Base-by-base conservation (phyloP, 164 flowering plant genomes). In the Piper betle region DNA sequence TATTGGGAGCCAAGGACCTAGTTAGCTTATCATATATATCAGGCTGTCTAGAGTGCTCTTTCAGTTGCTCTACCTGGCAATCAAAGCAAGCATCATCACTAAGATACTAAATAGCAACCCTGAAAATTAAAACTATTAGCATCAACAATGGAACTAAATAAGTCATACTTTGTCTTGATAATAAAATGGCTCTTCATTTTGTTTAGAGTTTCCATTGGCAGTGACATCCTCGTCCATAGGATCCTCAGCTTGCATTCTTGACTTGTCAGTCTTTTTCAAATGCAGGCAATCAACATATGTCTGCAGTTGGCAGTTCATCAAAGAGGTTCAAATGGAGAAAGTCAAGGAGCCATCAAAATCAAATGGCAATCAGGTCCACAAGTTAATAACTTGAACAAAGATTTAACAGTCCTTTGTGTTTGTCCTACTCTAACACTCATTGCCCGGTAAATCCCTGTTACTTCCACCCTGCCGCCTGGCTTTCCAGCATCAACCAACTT, bases 401-500 rank as follows among this genome's bases (percentile, higher is more conserved):
- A 93, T 77, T 90, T 93, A 7, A 90, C 95, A 64, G 93, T 84
- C 78, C 99, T 84, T 63, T 90, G 99, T 62, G 92, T 68, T 55
- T 91, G 70, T 58, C 96, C 97, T 54, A 90, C 77, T 86, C 99
- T 78, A 18, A 93, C 99, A 72, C 73, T 93, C 97, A 90, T 90
- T n/a, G 99, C 99, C 79, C 99, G 78, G 75, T 93, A 93, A 68
- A 93, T 84, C 63, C 99, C 99, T 66, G 99, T 93, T 55, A 88
- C 97, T 91, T 90, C 92, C 69, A 90, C 85, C 77, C 97, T 79
- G 76, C 90, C 99, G 74, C 99, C 99, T 9, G 97, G 99, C 72
- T 86, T 93, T 68, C 89, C 99, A 63, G 85, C 68, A 74, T 93
- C 99, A 13, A 90, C 97, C 61, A 93, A 76, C 66, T 88, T 93